Evolutionary conservation across 2,329 filamentous ascomycete genomes (phyloP).

Genomic region (Phaeosphaeria sp.): DNA sequence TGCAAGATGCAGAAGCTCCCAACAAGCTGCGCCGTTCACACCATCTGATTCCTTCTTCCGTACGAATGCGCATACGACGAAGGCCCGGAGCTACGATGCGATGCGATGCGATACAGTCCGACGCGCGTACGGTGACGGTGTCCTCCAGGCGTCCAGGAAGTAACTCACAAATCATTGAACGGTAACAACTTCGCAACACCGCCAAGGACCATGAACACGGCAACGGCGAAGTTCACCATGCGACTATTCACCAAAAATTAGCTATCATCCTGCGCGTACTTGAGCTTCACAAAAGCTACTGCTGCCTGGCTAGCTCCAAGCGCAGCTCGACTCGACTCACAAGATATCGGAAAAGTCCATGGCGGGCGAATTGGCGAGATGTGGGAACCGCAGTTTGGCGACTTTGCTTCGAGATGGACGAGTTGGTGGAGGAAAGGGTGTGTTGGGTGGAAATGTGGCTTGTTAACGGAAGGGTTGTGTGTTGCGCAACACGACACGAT

Average conservation of each 20-base stretch:
- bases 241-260: slow-evolving; percentile 65
- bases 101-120: background rate
- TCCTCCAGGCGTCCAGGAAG: background rate
- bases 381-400: slow-evolving; percentile 44
- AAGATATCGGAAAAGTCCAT: slow-evolving; percentile 96
- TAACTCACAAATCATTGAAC: slow-evolving; percentile 46
- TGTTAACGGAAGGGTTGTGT: slow-evolving; percentile 6
- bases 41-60: too few species aligned
- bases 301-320: slow-evolving; percentile 21
- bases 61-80: background rate
- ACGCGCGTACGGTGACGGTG: background rate
- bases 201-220: slow-evolving; percentile 84
- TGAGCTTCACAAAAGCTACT: slow-evolving; percentile 8
- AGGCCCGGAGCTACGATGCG: background rate
- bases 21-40: background rate
- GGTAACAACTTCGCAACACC: slow-evolving; percentile 77
- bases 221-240: slow-evolving; percentile 90
- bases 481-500: slow-evolving; percentile 14
- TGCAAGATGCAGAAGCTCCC: background rate
- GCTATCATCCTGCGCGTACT: slow-evolving; percentile 18
- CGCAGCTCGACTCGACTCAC: slow-evolving; percentile 61
- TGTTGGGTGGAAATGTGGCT: slow-evolving; percentile 1
- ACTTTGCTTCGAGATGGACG: slow-evolving; percentile 8
- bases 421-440: background rate
- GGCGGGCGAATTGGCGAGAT: slow-evolving; percentile 36